Evolutionary conservation across 2,329 filamentous ascomycete species (phyloP).

Genomic region (Stemphylium vesicarium): DNA sequence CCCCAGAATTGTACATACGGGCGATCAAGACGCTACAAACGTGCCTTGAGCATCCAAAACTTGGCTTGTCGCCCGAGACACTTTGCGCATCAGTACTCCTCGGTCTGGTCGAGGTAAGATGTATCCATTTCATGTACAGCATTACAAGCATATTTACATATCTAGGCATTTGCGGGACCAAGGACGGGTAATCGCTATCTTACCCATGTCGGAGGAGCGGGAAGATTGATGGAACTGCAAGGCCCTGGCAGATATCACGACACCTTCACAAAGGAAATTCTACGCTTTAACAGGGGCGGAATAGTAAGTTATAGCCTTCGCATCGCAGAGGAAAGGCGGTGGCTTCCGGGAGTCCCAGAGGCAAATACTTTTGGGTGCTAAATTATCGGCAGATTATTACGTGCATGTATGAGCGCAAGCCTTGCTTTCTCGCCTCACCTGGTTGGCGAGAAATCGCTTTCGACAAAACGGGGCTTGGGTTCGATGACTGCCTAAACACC

Average conservation of each 20-base stretch:
- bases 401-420: conserved; percentile 38
- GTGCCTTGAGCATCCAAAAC: conserved; percentile 35
- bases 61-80: conserved; percentile 43
- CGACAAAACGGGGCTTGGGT: conserved; percentile 34
- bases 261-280: conserved; percentile 39
- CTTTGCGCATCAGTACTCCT: conserved; percentile 44
- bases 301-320: conserved; percentile 30
- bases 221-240: conserved; percentile 42
- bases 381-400: conserved; percentile 36
- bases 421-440: conserved; percentile 38
- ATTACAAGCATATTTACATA: neutral
- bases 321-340: neutral
- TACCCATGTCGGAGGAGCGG: conserved; percentile 42
- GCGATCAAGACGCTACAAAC: conserved; percentile 39
- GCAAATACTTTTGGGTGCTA: neutral
- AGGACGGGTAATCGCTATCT: conserved; percentile 40
- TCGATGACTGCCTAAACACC: conserved; percentile 37
- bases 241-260: conserved; percentile 36
- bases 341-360: too few species aligned
- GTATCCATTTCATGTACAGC: neutral
- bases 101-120: conserved; percentile 39
- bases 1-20: conserved; percentile 36
- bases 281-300: conserved; percentile 40
- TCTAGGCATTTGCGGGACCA: conserved; percentile 40
- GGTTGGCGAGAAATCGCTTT: conserved; percentile 45